Evolutionary conservation across 2,329 filamentous ascomycete genomes (phyloP).

Genomic region (Fusarium albidum): DNA sequence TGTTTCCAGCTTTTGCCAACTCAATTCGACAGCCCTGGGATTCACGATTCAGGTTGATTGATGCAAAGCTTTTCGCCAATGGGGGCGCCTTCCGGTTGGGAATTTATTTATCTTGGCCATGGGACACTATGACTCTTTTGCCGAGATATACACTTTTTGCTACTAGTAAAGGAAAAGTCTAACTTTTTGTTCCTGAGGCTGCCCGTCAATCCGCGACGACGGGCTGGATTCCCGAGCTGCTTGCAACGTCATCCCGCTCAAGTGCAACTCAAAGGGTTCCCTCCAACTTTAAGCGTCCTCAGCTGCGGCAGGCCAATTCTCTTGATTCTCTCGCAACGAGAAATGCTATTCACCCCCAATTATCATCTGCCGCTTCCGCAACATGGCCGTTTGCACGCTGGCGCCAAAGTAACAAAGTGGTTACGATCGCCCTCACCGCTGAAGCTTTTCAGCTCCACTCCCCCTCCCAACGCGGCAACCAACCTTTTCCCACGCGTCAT

Average conservation of each 20-base stretch:
- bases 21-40: too few relatives aligned
- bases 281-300: background rate
- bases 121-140: conserved; percentile 1
- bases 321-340: background rate
- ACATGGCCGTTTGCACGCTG: background rate
- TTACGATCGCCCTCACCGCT: conserved; percentile 27
- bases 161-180: background rate
- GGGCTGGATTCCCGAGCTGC: background rate
- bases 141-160: background rate
- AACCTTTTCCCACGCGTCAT: background rate
- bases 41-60: too few relatives aligned
- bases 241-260: conserved; percentile 9
- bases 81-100: conserved; percentile 15
- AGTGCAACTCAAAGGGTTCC: conserved; percentile 10
- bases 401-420: conserved; percentile 28
- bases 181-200: conserved; percentile 7
- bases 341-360: background rate
- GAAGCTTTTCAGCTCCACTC: conserved; percentile 25
- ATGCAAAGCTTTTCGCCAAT: background rate
- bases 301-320: background rate
- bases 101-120: background rate
- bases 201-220: background rate
- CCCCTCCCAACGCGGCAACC: conserved; percentile 3
- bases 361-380: conserved; percentile 24
- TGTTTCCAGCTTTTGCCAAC: background rate